Evolutionary conservation across 176 grass and related monocot species (phyloP), one percentile per base, ranked within the genome.

Genomic region (Cocos nucifera): DNA sequence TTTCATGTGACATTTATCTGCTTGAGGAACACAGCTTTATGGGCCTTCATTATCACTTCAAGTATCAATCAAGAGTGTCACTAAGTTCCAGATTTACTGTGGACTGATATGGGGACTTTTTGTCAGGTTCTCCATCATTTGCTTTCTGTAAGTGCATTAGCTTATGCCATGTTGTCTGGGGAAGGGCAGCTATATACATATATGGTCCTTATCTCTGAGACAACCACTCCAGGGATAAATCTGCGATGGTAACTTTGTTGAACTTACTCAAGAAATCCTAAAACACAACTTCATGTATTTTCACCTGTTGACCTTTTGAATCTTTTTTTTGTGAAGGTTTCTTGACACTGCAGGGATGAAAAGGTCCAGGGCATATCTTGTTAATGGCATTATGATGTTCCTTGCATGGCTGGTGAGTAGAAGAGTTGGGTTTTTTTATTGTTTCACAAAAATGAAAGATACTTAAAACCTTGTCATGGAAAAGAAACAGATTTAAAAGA

Each of bases 171-270:
- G 66, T 77, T 83, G 57, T 98, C 73, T 61, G 88, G 82, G 30
- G 88, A 92, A 81, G 93, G 84, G 59, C 93, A 98, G 73, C 67
- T 92, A 15, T 98, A 98, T 62, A 98, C 93, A 64, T 98, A 86
- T 63, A 98, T 98, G 93, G 87, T 97, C 77, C 87, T 96, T 26
- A 87, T 90, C 17, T 98, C 93, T 71, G 93, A 98, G 86, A 73
- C 71, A 63, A 98, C 93, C n/a, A 98, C 93, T 27, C 93, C 93
- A 67, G 93, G 80, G 73, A 85, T 98, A 63, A 98, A 98, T 69
- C 76, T 98, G 32, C 83, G 93, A 81, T 98, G 93, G 93, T 98
- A 87, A 75, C 7, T 78, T 80, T 78, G 17, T 58, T 39, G 54
- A 73, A 61, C 65, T 74, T 19, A 56, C 71, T 76, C 56, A 29